Base-by-base conservation (phyloP, 177 flowering plant species). In the Telopea speciosissima region DNA sequence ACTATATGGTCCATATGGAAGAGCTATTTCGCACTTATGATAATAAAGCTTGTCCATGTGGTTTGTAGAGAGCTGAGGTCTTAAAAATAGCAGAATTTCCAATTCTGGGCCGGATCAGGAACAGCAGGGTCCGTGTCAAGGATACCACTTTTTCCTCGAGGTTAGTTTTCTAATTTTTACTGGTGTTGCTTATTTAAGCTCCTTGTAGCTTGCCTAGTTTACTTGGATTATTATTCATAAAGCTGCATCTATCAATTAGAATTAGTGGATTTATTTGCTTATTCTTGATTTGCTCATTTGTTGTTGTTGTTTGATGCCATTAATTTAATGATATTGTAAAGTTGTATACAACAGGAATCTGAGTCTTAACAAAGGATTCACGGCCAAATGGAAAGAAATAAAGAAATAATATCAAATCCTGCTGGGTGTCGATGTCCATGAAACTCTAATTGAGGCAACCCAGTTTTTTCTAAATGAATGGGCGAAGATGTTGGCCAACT, bases 101-200 rank as follows among this genome's bases (percentile, higher is more conserved):
- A 33, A 69, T 96, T 17, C 82, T 96, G 56, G 99, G 99, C 26
- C 97, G 99, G 49, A 85, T 93, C 70, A 86, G 91, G 80, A 90
- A 83, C 79, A 88, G 96, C 81, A 85, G 92, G 72, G 92, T 84
- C 42, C 90, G 96, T 67, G 86, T 93, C 67, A 96, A 78, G 80
- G 97, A 90, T 79, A 79, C 93, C 58, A 93, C 91, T 8, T 93
- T 96, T 79, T 91, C 97, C 54, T 96, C 99, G 74, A 91, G 98
- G 99, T 95, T 63, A 75, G 68, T 26, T 60, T 65, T 71, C 58
- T 5, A 33, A 28, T 71, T 31, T 5, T 21, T 7, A n/a, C 22
- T 1, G 45, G 25, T 17, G 16, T 66, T 66, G 42, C 33, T 54
- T 8, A n/a, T 68, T 3, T 54, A 26, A 4, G 54, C 54, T 45